Conservation (phyloP, 805 yeast species). For the Cyberlindnera meyerae region DNA sequence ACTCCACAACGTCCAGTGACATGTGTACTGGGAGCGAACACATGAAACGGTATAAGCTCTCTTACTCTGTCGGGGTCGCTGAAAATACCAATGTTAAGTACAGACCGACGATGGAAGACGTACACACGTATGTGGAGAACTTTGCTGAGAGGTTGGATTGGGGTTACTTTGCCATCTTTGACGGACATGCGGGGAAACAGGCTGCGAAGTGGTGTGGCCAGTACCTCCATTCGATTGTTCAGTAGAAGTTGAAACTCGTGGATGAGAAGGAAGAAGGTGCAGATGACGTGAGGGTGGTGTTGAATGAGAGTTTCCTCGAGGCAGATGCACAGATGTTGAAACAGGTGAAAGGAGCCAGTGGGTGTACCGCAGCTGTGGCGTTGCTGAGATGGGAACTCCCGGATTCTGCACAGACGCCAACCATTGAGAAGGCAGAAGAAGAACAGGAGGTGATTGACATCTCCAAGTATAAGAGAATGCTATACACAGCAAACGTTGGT, state of each 20-base stretch:
- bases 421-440: background rate
- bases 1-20: background rate
- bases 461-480: conserved; percentile 56
- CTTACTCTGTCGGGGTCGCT: conserved; percentile 86
- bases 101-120: conserved; percentile 92
- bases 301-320: conserved; percentile 64
- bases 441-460: conserved; percentile 24
- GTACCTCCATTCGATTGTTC: conserved; percentile 66
- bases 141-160: conserved; percentile 87
- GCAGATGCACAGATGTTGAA: conserved; percentile 68
- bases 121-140: conserved; percentile 87
- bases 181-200: conserved; percentile 94
- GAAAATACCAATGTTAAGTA: conserved; percentile 79
- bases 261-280: conserved; percentile 43
- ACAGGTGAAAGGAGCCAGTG: conserved; percentile 67
- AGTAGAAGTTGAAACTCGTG: conserved; percentile 46
- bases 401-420: conserved; percentile 5
- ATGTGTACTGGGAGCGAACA: conserved; percentile 1
- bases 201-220: conserved; percentile 95
- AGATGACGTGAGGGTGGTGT: conserved; percentile 61
- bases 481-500: conserved; percentile 93
- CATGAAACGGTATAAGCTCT: conserved; percentile 36
- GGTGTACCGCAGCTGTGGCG: conserved; percentile 95
- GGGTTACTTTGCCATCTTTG: conserved; percentile 94
- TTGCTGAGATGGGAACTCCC: conserved; percentile 77